A percentile compares a stretch with the other conserved stretches of the same genome.
phyloP scores from a whole-genome alignment of 192 early-diverging fungal genomes.

The Coemansia sp. region DNA sequence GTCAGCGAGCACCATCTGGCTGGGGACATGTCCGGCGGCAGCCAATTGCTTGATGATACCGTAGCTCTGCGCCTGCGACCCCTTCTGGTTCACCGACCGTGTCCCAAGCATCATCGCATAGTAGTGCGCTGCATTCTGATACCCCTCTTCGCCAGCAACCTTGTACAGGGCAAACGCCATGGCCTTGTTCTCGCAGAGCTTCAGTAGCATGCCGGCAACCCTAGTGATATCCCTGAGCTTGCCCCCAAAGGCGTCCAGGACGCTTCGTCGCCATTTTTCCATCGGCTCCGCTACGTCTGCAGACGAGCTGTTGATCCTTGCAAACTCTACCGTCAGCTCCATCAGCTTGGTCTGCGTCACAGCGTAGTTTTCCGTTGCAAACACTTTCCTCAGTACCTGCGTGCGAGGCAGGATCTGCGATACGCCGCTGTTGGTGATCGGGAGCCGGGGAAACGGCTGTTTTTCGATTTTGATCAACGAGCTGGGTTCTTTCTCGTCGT shows the following conservation, averaged over 20 bases:
- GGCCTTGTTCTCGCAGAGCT: constrained; percentile 14
- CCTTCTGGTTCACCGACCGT: neutral
- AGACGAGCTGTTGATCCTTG: constrained; percentile 7
- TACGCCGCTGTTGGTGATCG: constrained; percentile 11
- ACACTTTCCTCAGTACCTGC: constrained; percentile 12
- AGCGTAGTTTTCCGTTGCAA: neutral
- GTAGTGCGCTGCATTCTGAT: constrained; percentile 21
- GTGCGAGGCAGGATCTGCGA: constrained; percentile 9
- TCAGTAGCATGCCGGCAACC: constrained; percentile 15
- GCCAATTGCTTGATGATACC: constrained; percentile 5
- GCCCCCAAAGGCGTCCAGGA: constrained; percentile 17
- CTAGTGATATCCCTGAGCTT: constrained; percentile 20
- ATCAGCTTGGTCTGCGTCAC: constrained; percentile 11
- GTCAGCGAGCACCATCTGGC: constrained; percentile 23
- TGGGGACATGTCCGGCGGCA: constrained; percentile 12
- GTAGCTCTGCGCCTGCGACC: neutral
- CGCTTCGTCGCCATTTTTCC: constrained; percentile 29
- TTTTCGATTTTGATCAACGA: constrained; percentile 3
- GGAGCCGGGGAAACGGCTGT: constrained; percentile 12
- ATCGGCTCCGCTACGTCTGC: constrained; percentile 3
- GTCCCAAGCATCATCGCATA: constrained; percentile 27
- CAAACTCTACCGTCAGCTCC: constrained; percentile 16
- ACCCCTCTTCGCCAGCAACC: constrained; percentile 45
- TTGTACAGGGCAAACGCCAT: constrained; percentile 36
- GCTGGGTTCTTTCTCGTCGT: neutral